Conservation (phyloP, 164 flowering plant genomes). For the Magnolia sinica region DNA sequence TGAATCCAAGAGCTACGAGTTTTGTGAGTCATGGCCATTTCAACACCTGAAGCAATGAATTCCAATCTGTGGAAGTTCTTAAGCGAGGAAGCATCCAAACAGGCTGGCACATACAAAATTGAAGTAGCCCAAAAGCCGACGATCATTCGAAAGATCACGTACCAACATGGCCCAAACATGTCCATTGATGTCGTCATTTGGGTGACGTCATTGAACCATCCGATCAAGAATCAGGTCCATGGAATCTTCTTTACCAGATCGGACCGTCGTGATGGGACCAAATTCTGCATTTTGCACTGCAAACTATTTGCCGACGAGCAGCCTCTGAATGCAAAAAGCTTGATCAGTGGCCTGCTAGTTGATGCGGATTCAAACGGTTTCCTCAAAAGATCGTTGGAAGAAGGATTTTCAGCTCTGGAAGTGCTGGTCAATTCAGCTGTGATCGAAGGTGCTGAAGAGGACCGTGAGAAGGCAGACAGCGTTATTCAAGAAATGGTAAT, state of each 20-base stretch:
- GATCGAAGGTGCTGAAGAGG: not conserved
- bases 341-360: not conserved
- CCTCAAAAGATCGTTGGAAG: not conserved
- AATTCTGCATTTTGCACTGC: not conserved
- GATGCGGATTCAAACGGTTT: not conserved
- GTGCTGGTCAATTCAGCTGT: not conserved
- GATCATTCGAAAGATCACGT: not conserved
- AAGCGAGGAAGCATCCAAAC: not conserved
- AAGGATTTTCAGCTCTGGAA: not conserved
- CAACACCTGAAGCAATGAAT: not conserved
- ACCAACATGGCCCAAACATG: not conserved
- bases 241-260: not conserved
- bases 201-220: not conserved
- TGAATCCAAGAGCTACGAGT: not conserved
- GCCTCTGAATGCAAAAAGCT: not conserved
- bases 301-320: not conserved
- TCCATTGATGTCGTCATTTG: not conserved
- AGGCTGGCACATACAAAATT: not conserved
- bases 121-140: not conserved
- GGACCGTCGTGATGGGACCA: not conserved
- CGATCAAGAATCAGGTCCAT: not conserved
- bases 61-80: constrained; percentile 6
- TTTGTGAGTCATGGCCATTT: not conserved
- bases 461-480: not conserved
- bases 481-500: not conserved